Conservation (phyloP, 2,329 filamentous ascomycete genomes). For the Periconia sp. region DNA sequence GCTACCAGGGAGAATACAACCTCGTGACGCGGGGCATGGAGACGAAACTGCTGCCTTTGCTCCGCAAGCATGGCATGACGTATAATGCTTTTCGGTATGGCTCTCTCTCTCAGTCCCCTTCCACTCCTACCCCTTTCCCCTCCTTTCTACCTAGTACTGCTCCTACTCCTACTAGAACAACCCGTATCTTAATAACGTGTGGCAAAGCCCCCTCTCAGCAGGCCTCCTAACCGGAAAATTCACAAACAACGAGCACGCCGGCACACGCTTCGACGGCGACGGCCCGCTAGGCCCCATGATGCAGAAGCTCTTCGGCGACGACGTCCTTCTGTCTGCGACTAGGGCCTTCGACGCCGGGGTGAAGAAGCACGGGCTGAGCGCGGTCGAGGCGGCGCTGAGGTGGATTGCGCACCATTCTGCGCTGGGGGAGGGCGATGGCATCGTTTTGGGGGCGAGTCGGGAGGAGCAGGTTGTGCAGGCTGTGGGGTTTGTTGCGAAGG, state of each 20-base stretch:
- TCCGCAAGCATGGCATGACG: constrained; percentile 9
- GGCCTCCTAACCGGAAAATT: constrained; percentile 16
- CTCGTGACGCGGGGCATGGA: constrained; percentile 15
- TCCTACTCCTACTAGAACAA: no score
- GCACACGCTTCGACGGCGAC: constrained; percentile 11
- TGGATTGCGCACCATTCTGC: constrained; percentile 15
- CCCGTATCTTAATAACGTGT: neutral
- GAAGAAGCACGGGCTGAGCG: constrained; percentile 4
- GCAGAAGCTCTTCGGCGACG: constrained; percentile 8
- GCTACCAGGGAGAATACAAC: constrained; percentile 17
- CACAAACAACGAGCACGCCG: constrained; percentile 5
- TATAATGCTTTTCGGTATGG: constrained; percentile 12
- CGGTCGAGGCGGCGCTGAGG: constrained; percentile 11
- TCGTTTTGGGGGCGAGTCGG: constrained; percentile 15
- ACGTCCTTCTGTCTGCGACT: constrained; percentile 6
- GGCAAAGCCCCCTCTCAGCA: constrained; percentile 11
- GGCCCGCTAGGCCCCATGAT: constrained; percentile 9
- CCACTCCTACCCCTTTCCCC: neutral
- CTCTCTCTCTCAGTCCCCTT: neutral
- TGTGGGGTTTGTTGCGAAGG: constrained; percentile 4
- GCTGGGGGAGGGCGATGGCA: constrained; percentile 10
- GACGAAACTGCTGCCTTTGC: constrained; percentile 12
- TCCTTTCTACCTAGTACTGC: neutral
- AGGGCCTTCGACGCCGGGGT: constrained; percentile 9
- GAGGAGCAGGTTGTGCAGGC: constrained; percentile 7